Evolutionary conservation across 495 filamentous ascomycete genomes (phyloP), one percentile per base, ranked within the genome.

Genomic region (Penicillium simplicissimum): DNA sequence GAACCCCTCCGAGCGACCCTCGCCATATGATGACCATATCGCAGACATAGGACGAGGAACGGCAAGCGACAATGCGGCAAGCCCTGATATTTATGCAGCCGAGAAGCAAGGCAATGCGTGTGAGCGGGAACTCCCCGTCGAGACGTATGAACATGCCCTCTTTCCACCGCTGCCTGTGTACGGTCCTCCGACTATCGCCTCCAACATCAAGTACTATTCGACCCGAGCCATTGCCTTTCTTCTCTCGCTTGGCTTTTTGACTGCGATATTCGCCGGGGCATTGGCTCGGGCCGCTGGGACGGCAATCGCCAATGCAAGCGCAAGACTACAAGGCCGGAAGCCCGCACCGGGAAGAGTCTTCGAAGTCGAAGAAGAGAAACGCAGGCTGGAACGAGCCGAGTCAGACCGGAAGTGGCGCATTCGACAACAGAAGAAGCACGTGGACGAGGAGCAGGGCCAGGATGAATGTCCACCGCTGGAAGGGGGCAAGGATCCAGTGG

Each of bases 81-180:
- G 35, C 25, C 47, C 17, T 42, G 49, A 19, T 14, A n/a, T 53
- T 2, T 35, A 54, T 15, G 19, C 38, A 15, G 25, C 51, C 42
- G 52, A 69, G 42, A 66, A 66, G 54, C 37, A 52, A 8, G 25
- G 21, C 15, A 21, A 48, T 17, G 7, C 31, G 4, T 52, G 33
- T 28, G 34, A 58, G 9, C 21, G 37, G 17, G 53, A 28, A 11
- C 34, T 62, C 3, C 51, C 59, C 0, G 25, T 60, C 21, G 36
- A 52, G 28, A 60, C 56, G 17, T 88, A 8, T 36, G 49, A 68
- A 47, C 88, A 96, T 68, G 93, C 93, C 8, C 74, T 97, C 1
- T 98, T 98, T 66, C 94, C 94, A 11, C 90, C 92, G 9, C 73
- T 98, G 14, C 93, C 93, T 0, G 76, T 91, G 3, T 97, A 97